Percentiles rank a stretch among this genome's conserved stretches.
phyloP scores from a whole-genome alignment of 1,139 yeast genomes.

The Saccharomyces hybrid region DNA sequence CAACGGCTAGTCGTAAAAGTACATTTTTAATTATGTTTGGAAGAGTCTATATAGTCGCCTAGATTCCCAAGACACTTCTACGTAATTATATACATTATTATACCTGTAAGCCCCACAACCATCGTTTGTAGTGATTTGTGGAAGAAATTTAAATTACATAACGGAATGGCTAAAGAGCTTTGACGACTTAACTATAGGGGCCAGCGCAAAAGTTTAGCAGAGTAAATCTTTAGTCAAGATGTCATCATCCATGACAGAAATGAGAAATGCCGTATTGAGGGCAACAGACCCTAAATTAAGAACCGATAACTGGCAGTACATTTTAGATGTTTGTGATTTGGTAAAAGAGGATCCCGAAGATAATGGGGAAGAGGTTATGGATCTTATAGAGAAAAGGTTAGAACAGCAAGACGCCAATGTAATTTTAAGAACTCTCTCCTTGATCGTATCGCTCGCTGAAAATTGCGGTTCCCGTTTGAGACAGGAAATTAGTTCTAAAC shows the following conservation, averaged over 20 bases:
- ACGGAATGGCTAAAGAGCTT: not conserved
- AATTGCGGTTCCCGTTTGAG: slow-evolving; percentile 87
- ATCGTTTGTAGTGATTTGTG: not conserved
- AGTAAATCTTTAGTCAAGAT: not conserved
- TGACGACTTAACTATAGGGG: not conserved
- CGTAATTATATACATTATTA: not conserved
- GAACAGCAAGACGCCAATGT: slow-evolving; percentile 70
- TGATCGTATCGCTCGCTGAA: slow-evolving; percentile 74
- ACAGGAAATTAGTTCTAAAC: slow-evolving; percentile 68
- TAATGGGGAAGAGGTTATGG: slow-evolving; percentile 32
- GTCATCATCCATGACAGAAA: slow-evolving; percentile 1
- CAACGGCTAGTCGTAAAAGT: not conserved
- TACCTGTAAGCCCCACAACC: not conserved
- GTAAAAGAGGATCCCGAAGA: slow-evolving; percentile 69
- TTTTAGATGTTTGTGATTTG: slow-evolving; percentile 75
- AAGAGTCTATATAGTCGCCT: not conserved
- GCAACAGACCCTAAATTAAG: slow-evolving; percentile 86
- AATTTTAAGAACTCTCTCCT: slow-evolving; percentile 60
- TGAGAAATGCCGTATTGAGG: slow-evolving; percentile 30
- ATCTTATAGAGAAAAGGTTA: slow-evolving; percentile 44
- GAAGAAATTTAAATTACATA: not conserved
- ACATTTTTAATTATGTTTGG: not conserved
- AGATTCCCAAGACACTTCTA: not conserved
- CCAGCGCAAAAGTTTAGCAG: not conserved
- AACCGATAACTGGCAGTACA: slow-evolving; percentile 77